These are phyloP conservation scores for Anethum foeniculum DNA, from an alignment of 140 eudicot species.

Conservation along the genomic window DNA sequence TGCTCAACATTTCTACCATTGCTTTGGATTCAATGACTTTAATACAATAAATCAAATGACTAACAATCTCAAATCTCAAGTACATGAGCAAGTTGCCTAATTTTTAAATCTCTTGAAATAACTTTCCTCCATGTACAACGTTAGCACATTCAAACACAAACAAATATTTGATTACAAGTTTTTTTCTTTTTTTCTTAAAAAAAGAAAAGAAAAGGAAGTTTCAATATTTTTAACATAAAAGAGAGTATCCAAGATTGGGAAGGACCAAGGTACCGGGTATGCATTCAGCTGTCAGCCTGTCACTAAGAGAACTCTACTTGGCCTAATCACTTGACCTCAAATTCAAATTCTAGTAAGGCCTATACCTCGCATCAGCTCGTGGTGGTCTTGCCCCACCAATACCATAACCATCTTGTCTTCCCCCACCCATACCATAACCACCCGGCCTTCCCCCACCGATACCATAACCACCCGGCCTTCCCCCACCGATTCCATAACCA, in stretches of 20 bases:
- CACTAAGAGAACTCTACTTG: not conserved
- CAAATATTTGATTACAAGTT: not conserved
- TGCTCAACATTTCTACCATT: not conserved
- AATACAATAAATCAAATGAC: not conserved
- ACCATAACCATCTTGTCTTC: slow-evolving; percentile 15
- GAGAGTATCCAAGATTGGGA: not conserved
- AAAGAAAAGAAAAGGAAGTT: not conserved
- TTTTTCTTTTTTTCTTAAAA: no score
- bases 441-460: slow-evolving; percentile 31
- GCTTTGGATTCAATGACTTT: not conserved
- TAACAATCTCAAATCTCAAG: not conserved
- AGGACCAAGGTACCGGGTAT: not conserved
- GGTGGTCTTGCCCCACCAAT: slow-evolving; percentile 58
- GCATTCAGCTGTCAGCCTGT: not conserved
- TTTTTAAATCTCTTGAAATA: not conserved
- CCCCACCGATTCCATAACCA: slow-evolving; percentile 33
- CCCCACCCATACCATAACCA: slow-evolving; percentile 33
- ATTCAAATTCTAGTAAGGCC: slow-evolving; percentile 59
- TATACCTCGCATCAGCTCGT: slow-evolving; percentile 68
- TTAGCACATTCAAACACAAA: not conserved
- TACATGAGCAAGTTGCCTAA: not conserved
- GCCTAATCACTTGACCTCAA: slow-evolving; percentile 4
- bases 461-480: slow-evolving; percentile 48
- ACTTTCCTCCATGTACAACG: not conserved
- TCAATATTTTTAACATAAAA: not conserved